Percentiles rank a stretch among this genome's conserved stretches.
phyloP scores from a whole-genome alignment of 208 protist species.

The Leptomonas pyrrhocoris region DNA sequence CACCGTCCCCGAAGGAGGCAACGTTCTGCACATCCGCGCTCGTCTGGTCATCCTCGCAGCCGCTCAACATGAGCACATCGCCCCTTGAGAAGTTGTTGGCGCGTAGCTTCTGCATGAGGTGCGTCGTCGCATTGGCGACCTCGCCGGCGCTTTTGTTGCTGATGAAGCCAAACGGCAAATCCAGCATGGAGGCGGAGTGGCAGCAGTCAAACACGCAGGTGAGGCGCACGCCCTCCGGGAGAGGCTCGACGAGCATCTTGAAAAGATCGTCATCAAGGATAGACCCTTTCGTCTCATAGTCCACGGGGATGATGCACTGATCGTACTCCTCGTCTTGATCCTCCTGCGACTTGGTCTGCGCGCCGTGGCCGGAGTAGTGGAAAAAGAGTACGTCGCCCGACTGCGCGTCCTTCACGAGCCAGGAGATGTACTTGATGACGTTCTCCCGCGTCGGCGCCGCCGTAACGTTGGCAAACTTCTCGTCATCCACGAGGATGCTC shows the following conservation, averaged over 20 bases:
- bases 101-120: conserved; percentile 64
- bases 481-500: conserved; percentile 87
- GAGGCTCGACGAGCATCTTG: conserved; percentile 66
- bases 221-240: conserved; percentile 84
- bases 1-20: conserved; percentile 56
- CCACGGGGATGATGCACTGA: conserved; percentile 84
- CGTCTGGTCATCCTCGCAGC: conserved; percentile 86
- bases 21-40: conserved; percentile 62
- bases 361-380: conserved; percentile 92
- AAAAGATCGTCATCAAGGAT: conserved; percentile 94
- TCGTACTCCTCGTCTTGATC: conserved; percentile 83
- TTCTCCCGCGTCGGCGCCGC: conserved; percentile 78
- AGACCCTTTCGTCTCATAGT: conserved; percentile 63
- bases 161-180: conserved; percentile 89
- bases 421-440: conserved; percentile 87
- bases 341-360: conserved; percentile 49
- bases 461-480: conserved; percentile 70
- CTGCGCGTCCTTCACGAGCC: conserved; percentile 72
- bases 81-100: conserved; percentile 71
- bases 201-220: conserved; percentile 95
- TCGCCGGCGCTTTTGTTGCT: conserved; percentile 8
- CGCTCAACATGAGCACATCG: conserved; percentile 91
- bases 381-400: conserved; percentile 91
- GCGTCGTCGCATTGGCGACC: conserved; percentile 22
- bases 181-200: conserved; percentile 89